These are phyloP conservation scores for Camellia sinensis DNA, from an alignment of 148 eudicot genomes.

Conservation along the genomic window DNA sequence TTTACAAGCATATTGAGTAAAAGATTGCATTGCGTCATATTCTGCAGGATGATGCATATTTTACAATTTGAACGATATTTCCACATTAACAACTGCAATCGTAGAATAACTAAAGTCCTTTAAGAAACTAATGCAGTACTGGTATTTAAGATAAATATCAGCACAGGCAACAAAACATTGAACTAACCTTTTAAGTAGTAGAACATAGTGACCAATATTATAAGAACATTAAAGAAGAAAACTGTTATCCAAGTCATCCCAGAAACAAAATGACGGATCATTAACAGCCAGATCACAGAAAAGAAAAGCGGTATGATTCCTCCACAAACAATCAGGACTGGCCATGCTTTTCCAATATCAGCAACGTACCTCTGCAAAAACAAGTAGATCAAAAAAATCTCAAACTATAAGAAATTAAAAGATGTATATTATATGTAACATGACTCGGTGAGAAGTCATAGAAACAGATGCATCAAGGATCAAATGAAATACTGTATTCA, in stretches of 20 bases:
- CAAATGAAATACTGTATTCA: background rate
- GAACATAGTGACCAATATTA: constrained; percentile 48
- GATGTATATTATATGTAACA: background rate
- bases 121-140: no score
- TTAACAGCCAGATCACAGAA: constrained; percentile 47
- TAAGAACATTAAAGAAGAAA: constrained; percentile 44
- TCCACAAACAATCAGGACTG: constrained; percentile 53
- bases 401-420: background rate
- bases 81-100: background rate
- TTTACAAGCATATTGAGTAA: background rate
- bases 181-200: constrained; percentile 46
- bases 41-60: background rate
- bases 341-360: constrained; percentile 58
- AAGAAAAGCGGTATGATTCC: constrained; percentile 49
- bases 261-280: constrained; percentile 55
- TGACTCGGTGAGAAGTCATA: background rate
- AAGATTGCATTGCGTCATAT: background rate
- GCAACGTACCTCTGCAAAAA: constrained; percentile 56
- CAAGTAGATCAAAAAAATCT: no score
- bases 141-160: background rate
- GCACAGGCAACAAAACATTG: background rate
- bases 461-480: background rate
- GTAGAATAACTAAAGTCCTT: background rate
- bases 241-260: constrained; percentile 66
- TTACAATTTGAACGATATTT: background rate